A percentile compares a stretch with the other conserved stretches of the same genome.
Evolutionary conservation across 2,329 filamentous ascomycete genomes (phyloP).

Genomic region (Alternaria tenuissima): DNA sequence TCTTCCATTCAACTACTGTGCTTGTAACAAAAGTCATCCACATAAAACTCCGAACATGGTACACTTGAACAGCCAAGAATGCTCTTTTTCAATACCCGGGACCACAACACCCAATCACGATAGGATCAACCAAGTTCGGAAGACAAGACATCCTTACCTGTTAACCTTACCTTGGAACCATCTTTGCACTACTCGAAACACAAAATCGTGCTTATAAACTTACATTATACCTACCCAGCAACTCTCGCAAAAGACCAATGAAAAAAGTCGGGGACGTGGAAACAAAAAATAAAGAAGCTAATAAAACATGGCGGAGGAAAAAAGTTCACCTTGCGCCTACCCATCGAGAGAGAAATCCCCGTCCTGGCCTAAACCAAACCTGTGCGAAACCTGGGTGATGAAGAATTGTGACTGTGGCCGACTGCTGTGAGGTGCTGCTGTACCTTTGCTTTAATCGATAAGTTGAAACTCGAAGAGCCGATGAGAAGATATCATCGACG

Average conservation of each 20-base stretch:
- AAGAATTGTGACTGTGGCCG: background rate
- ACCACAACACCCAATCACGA: background rate
- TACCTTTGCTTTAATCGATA: background rate
- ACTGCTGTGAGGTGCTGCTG: background rate
- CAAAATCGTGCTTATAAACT: constrained; percentile 21
- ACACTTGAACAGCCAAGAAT: too few relatives aligned
- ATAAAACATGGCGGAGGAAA: constrained; percentile 26
- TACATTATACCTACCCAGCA: constrained; percentile 40
- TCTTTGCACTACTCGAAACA: constrained; percentile 4
- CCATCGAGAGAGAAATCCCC: constrained; percentile 9
- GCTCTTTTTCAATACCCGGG: too few relatives aligned
- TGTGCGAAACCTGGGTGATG: background rate
- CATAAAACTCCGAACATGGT: too few relatives aligned
- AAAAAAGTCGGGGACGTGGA: background rate
- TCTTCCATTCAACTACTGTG: too few relatives aligned
- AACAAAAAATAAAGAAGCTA: constrained; percentile 14
- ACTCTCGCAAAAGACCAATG: background rate
- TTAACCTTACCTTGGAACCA: constrained; percentile 38
- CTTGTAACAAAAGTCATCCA: too few relatives aligned
- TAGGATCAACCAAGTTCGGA: constrained; percentile 42
- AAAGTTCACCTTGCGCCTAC: constrained; percentile 40
- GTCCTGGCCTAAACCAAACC: background rate
- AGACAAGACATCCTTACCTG: constrained; percentile 34
- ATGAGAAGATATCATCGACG: background rate
- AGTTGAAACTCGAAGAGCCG: background rate